Conservation (phyloP, 2,329 filamentous ascomycete genomes). For the Sporothrix dimorphospora region DNA sequence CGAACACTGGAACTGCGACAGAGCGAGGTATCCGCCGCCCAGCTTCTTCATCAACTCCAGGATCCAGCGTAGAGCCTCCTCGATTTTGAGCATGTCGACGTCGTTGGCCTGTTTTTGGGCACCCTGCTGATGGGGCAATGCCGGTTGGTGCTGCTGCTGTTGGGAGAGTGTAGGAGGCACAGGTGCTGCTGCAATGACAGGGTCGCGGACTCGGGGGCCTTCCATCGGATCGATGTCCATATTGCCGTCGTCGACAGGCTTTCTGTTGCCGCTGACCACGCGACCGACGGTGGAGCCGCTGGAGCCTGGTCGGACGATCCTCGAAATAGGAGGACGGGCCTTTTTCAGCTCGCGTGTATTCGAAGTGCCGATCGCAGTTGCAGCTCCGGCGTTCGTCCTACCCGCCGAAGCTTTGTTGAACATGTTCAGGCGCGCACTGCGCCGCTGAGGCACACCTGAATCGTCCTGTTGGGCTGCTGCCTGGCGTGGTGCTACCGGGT, state of each 20-base stretch:
- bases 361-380: conserved; percentile 57
- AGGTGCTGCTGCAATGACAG: conserved; percentile 13
- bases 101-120: conserved; percentile 47
- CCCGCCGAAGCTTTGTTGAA: conserved; percentile 71
- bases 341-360: conserved; percentile 79
- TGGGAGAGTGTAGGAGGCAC: conserved; percentile 22
- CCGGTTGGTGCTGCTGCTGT: conserved; percentile 24
- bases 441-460: conserved; percentile 63
- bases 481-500: conserved; percentile 60
- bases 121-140: conserved; percentile 26
- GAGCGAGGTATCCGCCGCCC: conserved; percentile 75
- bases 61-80: conserved; percentile 76
- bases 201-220: conserved; percentile 35
- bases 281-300: conserved; percentile 75
- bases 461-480: conserved; percentile 61
- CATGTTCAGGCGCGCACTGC: conserved; percentile 71
- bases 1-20: conserved; percentile 77
- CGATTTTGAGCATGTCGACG: conserved; percentile 64
- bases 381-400: conserved; percentile 62
- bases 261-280: conserved; percentile 88
- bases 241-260: conserved; percentile 67
- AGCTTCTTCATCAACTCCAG: conserved; percentile 82
- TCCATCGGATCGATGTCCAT: conserved; percentile 74
- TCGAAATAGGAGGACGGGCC: conserved; percentile 71
- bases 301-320: conserved; percentile 67